Conservation (phyloP, 331 rosid species). For the Pyrus hybrid region DNA sequence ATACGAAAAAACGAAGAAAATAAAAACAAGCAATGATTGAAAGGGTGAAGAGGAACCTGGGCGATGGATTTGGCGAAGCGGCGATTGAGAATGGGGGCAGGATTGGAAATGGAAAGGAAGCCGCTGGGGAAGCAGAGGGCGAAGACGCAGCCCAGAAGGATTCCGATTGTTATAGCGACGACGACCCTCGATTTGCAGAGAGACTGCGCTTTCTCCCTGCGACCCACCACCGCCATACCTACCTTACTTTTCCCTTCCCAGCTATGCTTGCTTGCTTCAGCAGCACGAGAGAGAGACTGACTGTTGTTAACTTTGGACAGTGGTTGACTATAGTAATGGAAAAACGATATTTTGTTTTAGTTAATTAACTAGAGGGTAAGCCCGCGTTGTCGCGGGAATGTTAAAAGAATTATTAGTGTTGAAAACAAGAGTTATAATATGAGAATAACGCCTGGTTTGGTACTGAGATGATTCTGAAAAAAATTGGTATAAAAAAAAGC, state of each 20-base stretch:
- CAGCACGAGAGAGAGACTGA: neutral
- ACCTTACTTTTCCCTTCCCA: neutral
- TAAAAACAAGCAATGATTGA: constrained; percentile 1
- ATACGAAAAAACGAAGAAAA: neutral
- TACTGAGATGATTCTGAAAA: too few species aligned
- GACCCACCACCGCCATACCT: constrained; percentile 37
- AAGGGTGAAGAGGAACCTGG: constrained; percentile 30
- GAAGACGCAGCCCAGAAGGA: constrained; percentile 53
- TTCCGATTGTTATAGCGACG: constrained; percentile 54
- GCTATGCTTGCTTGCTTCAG: neutral
- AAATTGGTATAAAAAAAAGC: too few species aligned
- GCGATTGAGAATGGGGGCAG: constrained; percentile 27
- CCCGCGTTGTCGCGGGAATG: too few species aligned
- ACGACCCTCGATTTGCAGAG: constrained; percentile 38
- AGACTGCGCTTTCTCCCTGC: constrained; percentile 44
- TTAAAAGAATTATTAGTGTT: too few species aligned
- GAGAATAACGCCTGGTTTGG: too few species aligned
- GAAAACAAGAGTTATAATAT: too few species aligned
- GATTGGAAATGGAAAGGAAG: constrained; percentile 27
- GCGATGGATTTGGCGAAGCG: constrained; percentile 15
- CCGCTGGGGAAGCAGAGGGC: constrained; percentile 66
- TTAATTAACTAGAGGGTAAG: too few species aligned
- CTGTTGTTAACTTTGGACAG: neutral
- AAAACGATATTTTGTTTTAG: too few species aligned
- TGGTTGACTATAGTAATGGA: neutral